phyloP scores from a whole-genome alignment of 2,329 filamentous ascomycete species.

The Colletotrichum sp. region DNA sequence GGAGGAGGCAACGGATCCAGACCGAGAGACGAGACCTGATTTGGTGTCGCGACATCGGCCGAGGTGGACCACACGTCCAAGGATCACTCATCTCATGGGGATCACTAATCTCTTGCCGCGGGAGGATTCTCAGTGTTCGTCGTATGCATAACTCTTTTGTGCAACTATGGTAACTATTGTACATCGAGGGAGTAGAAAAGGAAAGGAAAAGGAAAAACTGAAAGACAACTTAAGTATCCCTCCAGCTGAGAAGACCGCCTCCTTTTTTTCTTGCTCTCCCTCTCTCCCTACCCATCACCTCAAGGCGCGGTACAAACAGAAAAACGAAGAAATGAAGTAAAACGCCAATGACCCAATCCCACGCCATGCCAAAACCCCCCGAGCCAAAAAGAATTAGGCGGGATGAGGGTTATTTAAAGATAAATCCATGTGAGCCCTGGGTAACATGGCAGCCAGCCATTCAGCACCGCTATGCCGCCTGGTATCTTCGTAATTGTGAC shows the following conservation, averaged over 20 bases:
- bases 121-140: neutral
- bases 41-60: neutral
- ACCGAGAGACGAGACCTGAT: neutral
- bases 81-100: neutral
- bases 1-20: neutral
- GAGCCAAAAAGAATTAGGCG: neutral
- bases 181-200: neutral
- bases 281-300: neutral
- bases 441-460: slow-evolving; percentile 18
- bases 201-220: neutral
- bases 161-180: slow-evolving; percentile 3
- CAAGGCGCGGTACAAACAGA: neutral
- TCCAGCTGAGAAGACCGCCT: neutral
- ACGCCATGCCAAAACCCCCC: slow-evolving; percentile 11
- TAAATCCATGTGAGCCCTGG: slow-evolving; percentile 10
- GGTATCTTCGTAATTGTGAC: slow-evolving; percentile 21
- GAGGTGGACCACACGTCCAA: neutral
- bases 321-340: slow-evolving; percentile 13
- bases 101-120: neutral
- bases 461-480: slow-evolving; percentile 21
- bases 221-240: neutral
- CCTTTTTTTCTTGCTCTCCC: neutral
- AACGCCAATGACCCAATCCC: slow-evolving; percentile 2
- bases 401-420: neutral
- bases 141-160: neutral